These are phyloP conservation scores for Rhypophila decipiens DNA, from an alignment of 495 filamentous ascomycete genomes.

Conservation along the genomic window DNA sequence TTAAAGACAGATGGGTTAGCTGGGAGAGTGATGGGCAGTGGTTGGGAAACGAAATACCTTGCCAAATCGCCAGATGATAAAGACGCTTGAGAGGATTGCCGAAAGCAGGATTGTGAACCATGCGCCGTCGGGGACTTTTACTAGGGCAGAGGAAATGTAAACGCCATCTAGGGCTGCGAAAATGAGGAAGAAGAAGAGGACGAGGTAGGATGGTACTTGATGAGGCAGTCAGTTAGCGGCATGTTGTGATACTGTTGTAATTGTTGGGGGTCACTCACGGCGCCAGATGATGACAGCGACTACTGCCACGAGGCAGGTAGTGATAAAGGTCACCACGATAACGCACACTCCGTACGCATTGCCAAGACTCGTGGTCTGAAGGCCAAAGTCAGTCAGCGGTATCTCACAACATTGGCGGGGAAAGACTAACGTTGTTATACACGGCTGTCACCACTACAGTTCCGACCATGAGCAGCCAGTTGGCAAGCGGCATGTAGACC, in stretches of 20 bases:
- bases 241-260: too few species aligned
- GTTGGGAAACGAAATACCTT: too few species aligned
- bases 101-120: conserved; percentile 68
- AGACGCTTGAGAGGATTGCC: conserved; percentile 49
- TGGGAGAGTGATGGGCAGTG: too few species aligned
- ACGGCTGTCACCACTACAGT: conserved; percentile 64
- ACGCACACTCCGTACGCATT: conserved; percentile 57
- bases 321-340: conserved; percentile 70
- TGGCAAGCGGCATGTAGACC: conserved; percentile 63
- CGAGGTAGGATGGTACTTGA: conserved; percentile 48
- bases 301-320: conserved; percentile 61
- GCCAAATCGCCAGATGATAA: conserved; percentile 67
- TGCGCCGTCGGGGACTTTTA: conserved; percentile 63
- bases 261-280: too few species aligned
- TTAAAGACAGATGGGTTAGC: too few species aligned
- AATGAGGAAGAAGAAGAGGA: conserved; percentile 52
- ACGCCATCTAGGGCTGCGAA: conserved; percentile 57
- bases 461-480: conserved; percentile 69
- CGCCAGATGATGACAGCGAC: conserved; percentile 65
- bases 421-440: conserved; percentile 50
- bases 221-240: too few species aligned
- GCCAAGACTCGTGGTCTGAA: conserved; percentile 41
- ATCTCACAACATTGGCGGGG: not conserved
- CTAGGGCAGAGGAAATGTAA: conserved; percentile 59
- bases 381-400: not conserved